Conservation (phyloP, 306 rosid genomes). For the Cyamopsis tetragonoloba region DNA sequence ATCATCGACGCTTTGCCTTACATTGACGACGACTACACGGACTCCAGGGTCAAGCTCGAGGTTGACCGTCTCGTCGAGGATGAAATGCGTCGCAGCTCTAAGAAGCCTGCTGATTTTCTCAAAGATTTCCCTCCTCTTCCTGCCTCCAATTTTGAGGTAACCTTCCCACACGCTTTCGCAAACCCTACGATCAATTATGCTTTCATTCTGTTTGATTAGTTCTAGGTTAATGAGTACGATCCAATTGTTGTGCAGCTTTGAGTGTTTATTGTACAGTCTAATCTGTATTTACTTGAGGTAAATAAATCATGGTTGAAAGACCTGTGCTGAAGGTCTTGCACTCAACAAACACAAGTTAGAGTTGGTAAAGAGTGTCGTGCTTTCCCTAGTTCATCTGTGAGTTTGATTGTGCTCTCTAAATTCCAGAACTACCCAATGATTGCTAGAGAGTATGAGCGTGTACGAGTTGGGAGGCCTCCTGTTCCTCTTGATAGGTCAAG, state of each 20-base stretch:
- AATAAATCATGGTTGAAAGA: background rate
- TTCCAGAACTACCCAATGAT: conserved; percentile 79
- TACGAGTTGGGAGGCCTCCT: conserved; percentile 86
- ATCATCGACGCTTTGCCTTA: conserved; percentile 86
- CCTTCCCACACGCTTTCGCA: no score
- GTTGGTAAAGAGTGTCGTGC: background rate
- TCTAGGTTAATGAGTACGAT: no score
- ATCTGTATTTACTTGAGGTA: background rate
- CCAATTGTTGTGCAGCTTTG: background rate
- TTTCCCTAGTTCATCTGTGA: background rate
- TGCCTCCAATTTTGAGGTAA: conserved; percentile 59
- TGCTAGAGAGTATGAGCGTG: conserved; percentile 91
- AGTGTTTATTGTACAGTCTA: background rate
- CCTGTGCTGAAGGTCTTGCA: background rate
- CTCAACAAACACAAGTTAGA: no score
- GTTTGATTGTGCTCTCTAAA: background rate
- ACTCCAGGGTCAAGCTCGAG: conserved; percentile 66
- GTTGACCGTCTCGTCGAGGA: conserved; percentile 89
- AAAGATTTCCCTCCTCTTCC: conserved; percentile 88
- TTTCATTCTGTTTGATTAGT: no score
- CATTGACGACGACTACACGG: conserved; percentile 82
- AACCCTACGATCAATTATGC: no score
- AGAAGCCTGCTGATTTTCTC: conserved; percentile 84
- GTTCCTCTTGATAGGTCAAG: conserved; percentile 63
- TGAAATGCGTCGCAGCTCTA: conserved; percentile 88